Conservation (phyloP, 495 filamentous ascomycete genomes). For the Geoglossum glabrum region DNA sequence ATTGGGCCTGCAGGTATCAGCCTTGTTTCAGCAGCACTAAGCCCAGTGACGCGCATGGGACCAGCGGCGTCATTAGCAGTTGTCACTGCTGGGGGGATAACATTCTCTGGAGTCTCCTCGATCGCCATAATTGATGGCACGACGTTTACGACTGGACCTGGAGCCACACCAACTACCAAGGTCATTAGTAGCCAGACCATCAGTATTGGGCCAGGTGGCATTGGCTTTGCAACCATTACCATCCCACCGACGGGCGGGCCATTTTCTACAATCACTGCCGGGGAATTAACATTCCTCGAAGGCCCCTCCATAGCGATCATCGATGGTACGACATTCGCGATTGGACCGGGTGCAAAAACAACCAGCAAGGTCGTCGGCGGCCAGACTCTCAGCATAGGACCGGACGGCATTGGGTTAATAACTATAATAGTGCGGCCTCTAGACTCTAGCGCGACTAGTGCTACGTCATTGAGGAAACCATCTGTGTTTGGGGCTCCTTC, state of each 20-base stretch:
- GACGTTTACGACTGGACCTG: slow-evolving; percentile 21
- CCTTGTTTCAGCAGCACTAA: slow-evolving; percentile 15
- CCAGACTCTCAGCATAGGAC: not conserved
- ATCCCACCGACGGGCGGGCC: slow-evolving; percentile 14
- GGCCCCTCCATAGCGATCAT: slow-evolving; percentile 24
- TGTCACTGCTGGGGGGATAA: slow-evolving; percentile 24
- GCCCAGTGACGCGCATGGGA: not conserved
- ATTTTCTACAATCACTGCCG: slow-evolving; percentile 23
- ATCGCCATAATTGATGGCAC: slow-evolving; percentile 25
- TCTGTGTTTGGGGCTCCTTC: not conserved
- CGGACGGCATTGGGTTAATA: not conserved
- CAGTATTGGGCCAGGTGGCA: slow-evolving; percentile 23
- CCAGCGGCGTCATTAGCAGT: slow-evolving; percentile 11
- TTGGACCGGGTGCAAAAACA: slow-evolving; percentile 14
- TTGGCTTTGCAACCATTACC: slow-evolving; percentile 21
- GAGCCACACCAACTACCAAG: slow-evolving; percentile 18
- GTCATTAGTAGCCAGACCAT: slow-evolving; percentile 25
- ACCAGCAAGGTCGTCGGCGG: slow-evolving; percentile 10
- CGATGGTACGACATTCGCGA: slow-evolving; percentile 23
- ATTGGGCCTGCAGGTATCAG: slow-evolving; percentile 16
- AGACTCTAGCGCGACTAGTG: not conserved
- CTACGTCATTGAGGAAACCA: not conserved
- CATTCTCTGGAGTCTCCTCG: slow-evolving; percentile 22
- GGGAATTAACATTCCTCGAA: slow-evolving; percentile 25
- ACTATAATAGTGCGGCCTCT: not conserved